Base-by-base conservation (phyloP, 805 yeast species). In the Candida adriatica region DNA sequence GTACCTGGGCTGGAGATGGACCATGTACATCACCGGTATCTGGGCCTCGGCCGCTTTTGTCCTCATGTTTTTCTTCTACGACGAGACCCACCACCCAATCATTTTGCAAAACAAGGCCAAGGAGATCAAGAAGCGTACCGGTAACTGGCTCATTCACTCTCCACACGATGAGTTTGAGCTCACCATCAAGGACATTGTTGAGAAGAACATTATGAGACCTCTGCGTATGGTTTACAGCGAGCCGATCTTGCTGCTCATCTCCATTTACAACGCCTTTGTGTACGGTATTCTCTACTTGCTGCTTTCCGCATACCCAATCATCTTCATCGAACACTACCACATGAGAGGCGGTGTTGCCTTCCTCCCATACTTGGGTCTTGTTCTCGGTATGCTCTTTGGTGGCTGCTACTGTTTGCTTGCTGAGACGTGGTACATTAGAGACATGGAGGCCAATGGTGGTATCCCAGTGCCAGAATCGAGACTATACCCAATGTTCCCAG, bases 1-100 rank as follows among this genome's bases (percentile, higher is more conserved):
- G 8, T 62, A 68, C 34, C 61, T 86, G 26, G 84, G 86, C 13
- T 84, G 94, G 94, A 66, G 95, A 51, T 85, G 94, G 94, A 70
- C 83, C 9, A 68, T 66, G 41, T 85, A 83, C 54, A 59, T 84
- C 35, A 67, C 78, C 3, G 90, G 83, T 39, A 75, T 82, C 34
- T 55, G 79, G 53, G 69, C 70, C 13, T 58, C 65, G 3, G 54
- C 69, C 5, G 62, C 70, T 9, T 44, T 62, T 2, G 48, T 67
- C 1, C 37, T 59, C 10, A 52, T 64, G 13, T 35, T 62, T 0
- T 43, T 80, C n/a, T 62, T 73, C 35, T 61, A 61, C 37, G 39
- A 36, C 32, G 95, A 84, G 58, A 74, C 86, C 1, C 86, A 82
- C 50, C 82, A 78, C 43, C 85, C 87, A 13, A 63, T 75, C 8